Percentiles rank a stretch among this genome's conserved stretches.
These are phyloP conservation scores for Agaricus blazei DNA, from an alignment of 768 basidiomycete genomes.

Conservation along the genomic window DNA sequence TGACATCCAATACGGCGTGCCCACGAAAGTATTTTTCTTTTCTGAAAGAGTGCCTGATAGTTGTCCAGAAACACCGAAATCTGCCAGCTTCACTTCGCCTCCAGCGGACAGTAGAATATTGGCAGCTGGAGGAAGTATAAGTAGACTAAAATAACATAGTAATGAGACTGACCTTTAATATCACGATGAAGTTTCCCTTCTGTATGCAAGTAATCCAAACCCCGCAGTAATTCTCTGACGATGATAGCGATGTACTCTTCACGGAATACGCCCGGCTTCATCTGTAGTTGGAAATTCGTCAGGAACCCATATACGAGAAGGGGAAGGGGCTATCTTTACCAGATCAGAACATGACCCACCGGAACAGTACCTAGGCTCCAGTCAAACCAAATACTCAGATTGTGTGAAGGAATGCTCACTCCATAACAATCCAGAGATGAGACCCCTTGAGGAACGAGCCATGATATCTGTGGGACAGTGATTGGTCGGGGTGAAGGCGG, in stretches of 20 bases:
- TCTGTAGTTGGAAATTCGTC: constrained; percentile 41
- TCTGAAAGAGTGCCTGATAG: constrained; percentile 88
- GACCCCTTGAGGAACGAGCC: constrained; percentile 95
- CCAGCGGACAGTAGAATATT: constrained; percentile 90
- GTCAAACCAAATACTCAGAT: constrained; percentile 5
- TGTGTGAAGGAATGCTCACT: constrained; percentile 42
- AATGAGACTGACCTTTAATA: constrained; percentile 74
- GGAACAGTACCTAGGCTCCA: constrained; percentile 74
- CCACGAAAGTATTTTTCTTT: constrained; percentile 98
- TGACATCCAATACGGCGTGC: constrained; percentile 99
- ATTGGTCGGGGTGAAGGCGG: constrained; percentile 10
- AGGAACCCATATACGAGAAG: constrained; percentile 8
- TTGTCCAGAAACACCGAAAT: constrained; percentile 98
- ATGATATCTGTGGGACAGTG: constrained; percentile 62
- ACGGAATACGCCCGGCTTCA: constrained; percentile 97
- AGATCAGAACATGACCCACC: constrained; percentile 98
- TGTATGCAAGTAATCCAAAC: constrained; percentile 91
- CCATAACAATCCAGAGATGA: constrained; percentile 98
- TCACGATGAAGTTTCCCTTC: constrained; percentile 99
- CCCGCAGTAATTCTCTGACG: constrained; percentile 83
- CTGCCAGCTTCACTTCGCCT: constrained; percentile 95
- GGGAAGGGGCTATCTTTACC: constrained; percentile 38
- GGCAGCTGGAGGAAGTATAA: constrained; percentile 55
- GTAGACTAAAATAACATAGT: not conserved
- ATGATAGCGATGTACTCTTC: constrained; percentile 99